Evolutionary conservation across 179 eudicot genomes (phyloP).

Genomic region (Corrigiola litoralis): DNA sequence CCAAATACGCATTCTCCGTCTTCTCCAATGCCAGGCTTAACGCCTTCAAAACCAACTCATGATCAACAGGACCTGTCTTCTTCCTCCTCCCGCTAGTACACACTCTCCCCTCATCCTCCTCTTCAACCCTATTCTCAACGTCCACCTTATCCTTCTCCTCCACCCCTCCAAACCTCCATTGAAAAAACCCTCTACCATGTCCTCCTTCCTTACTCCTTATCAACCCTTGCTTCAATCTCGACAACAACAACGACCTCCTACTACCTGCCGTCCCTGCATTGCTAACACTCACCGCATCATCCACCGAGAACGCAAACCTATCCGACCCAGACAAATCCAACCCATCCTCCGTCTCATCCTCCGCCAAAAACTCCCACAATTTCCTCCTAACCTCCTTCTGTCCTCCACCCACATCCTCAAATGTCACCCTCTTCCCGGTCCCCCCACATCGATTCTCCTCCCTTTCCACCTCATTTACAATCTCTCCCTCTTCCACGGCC

Average conservation of each 20-base stretch:
- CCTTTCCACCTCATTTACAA: slow-evolving; percentile 15
- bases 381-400: slow-evolving; percentile 51
- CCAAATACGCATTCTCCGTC: slow-evolving; percentile 74
- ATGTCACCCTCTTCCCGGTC: slow-evolving; percentile 61
- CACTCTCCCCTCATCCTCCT: slow-evolving; percentile 41
- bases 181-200: slow-evolving; percentile 44
- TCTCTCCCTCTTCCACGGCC: slow-evolving; percentile 13
- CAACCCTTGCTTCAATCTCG: slow-evolving; percentile 76
- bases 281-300: slow-evolving; percentile 74
- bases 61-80: slow-evolving; percentile 77
- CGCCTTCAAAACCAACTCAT: slow-evolving; percentile 68
- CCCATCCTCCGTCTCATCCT: slow-evolving; percentile 79
- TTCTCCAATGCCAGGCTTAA: slow-evolving; percentile 70
- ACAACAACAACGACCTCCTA: slow-evolving; percentile 64
- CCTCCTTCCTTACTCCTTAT: slow-evolving; percentile 54
- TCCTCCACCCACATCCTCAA: slow-evolving; percentile 44
- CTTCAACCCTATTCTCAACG: slow-evolving; percentile 36
- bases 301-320: slow-evolving; percentile 92
- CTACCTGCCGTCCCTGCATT: slow-evolving; percentile 57
- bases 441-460: slow-evolving; percentile 24
- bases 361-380: slow-evolving; percentile 88
- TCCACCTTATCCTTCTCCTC: slow-evolving; percentile 46
- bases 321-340: slow-evolving; percentile 95
- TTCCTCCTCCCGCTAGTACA: slow-evolving; percentile 41
- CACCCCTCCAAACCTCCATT: slow-evolving; percentile 65